phyloP scores from a whole-genome alignment of 352 stramenopile genomes.

The Elongisporangium prolatum region DNA sequence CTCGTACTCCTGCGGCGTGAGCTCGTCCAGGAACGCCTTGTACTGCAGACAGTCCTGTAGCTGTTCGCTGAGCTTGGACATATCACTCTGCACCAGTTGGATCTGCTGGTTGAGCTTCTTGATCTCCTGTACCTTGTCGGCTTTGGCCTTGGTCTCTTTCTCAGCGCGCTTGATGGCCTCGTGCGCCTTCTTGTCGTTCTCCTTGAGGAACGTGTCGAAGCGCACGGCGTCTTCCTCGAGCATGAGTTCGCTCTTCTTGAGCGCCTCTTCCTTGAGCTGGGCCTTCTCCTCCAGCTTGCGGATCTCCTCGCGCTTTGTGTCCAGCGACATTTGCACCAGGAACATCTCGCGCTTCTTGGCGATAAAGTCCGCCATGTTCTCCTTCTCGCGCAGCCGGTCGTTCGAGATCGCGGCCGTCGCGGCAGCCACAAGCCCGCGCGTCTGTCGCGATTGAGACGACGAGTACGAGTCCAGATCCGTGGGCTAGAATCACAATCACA shows the following conservation, averaged over 20 bases:
- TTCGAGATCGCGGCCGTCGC: conserved; percentile 80
- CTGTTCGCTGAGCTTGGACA: conserved; percentile 92
- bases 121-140: conserved; percentile 93
- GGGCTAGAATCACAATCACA: conserved; percentile 17
- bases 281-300: conserved; percentile 95
- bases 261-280: conserved; percentile 92
- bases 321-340: conserved; percentile 93
- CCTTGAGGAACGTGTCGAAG: conserved; percentile 97
- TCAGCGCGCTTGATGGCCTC: conserved; percentile 94
- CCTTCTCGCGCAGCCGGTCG: conserved; percentile 89
- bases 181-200: conserved; percentile 97
- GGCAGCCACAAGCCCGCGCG: conserved; percentile 67
- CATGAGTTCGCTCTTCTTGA: conserved; percentile 95
- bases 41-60: conserved; percentile 93
- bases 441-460: conserved; percentile 67
- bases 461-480: conserved; percentile 46
- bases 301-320: conserved; percentile 96
- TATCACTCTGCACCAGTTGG: conserved; percentile 91
- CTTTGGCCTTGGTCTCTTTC: conserved; percentile 92
- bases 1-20: conserved; percentile 86
- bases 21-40: conserved; percentile 91
- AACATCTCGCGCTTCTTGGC: conserved; percentile 97
- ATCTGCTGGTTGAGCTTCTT: conserved; percentile 96
- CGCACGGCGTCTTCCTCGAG: conserved; percentile 94
- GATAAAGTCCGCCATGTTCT: conserved; percentile 95